Base-by-base conservation (phyloP, 1,284 basidiomycete species). In the Cutaneotrichosporon cavernicola region DNA sequence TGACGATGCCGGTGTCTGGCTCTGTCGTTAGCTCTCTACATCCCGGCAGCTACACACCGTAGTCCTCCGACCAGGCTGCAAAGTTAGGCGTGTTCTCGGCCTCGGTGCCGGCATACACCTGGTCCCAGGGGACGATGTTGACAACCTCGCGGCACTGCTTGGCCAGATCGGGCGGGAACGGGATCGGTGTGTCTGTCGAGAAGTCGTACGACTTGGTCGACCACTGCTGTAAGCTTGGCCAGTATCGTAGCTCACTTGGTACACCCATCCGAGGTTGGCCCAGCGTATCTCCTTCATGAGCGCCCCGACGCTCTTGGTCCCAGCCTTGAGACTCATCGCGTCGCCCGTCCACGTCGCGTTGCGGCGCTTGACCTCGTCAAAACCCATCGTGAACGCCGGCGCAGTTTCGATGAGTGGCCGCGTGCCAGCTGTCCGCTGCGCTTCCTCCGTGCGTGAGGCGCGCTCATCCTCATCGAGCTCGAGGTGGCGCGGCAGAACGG, bases 1-100 rank as follows among this genome's bases (percentile, higher is more conserved):
- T 97, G 65, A 96, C 89, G 55, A 97, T 95, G 2, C 93, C 93
- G 13, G 92, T 92, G 76, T 95, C 92, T 2, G 92, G 91, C n/a
- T 59, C 63, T 66, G 55, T 4, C 5, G 56, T 66, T 53, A 64
- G 62, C 57, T 49, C 4, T 4, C 14, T 21, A 14, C 7, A 30
- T 31, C 18, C 11, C 1, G 22, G 26, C 0, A 8, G 16, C 38
- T 53, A 62, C 81, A 58, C 70, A 91, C 91, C 87, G 74, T 94
- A 94, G 18, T 86, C 87, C 31, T 88, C 82, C 18, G 81, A 76
- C 92, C 92, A 94, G 5, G 80, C 80, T 62, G 81, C 80, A 88
- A 89, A 92, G 64, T 88, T 86, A 4, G 83, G 81, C 0, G 81
- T 76, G 14, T 84, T 82, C 16, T 49, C 68, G 18, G 69, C 63